Base-by-base conservation (phyloP, 257 asterid species). In the Vinca minor region DNA sequence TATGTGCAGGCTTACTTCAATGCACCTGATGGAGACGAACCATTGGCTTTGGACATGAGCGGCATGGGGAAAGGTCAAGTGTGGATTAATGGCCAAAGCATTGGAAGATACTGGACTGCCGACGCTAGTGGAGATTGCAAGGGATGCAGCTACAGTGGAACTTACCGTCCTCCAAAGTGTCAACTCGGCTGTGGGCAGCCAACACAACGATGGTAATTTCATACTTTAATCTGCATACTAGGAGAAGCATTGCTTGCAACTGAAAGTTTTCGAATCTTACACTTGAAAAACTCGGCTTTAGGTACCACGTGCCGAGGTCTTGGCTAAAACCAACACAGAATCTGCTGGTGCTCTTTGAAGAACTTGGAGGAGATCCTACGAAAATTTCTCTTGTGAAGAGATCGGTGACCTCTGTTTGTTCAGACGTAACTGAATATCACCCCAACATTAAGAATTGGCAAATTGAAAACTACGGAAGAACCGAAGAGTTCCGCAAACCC, bases 61-160 rank as follows among this genome's bases (percentile, higher is more conserved):
- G 85, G 95, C 77, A 88, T 91, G 96, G 94, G 96, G 38, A 91
- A 88, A 79, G 98, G 98, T 64, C 90, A 88, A 74, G 71, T 91
- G 8, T 91, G 98, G 98, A 81, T 88, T 23, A 91, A 91, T 32
- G 95, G 96, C 32, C 84, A 83, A 68, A 86, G 95, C 67, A 78
- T 91, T 12, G 95, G 98, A 65, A 76, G 98, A 76, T 91, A 86
- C 70, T 86, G 95, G 95, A 82, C 96, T 13, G 84, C 86, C 4
- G 67, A 53, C 54, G 96, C 95, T 65, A 50, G 79, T 17, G 98
- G 96, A 38, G 64, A 81, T 70, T 91, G 98, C 86, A 81, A 77
- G 0, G 85, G 75, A 44, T 86, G 96, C 75, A 74, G 65, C 68
- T 88, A 85, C 44, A 12, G 80, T 0, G 95, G 95, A 63, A 69